A percentile compares a stretch with the other conserved stretches of the same genome.
Conservation (phyloP, 768 basidiomycete genomes). For the Rhodocollybia butyracea region DNA sequence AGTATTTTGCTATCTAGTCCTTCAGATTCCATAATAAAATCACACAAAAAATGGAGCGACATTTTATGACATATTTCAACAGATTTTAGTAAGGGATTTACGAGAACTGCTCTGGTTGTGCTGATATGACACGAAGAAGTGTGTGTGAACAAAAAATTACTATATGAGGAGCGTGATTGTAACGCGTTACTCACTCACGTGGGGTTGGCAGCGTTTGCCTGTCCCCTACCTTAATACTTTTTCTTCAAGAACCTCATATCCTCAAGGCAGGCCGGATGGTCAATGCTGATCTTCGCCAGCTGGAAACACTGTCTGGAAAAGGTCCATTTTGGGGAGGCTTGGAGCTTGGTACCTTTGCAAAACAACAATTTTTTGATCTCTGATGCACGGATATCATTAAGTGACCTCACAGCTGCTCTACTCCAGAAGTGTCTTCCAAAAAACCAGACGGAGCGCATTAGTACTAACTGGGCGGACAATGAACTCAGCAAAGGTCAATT, state of each 20-base stretch:
- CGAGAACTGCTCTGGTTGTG: background rate
- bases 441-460: slow-evolving; percentile 5
- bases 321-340: slow-evolving; percentile 4
- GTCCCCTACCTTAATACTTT: background rate
- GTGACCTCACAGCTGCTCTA: slow-evolving; percentile 7
- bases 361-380: background rate
- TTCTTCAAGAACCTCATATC: background rate
- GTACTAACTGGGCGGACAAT: slow-evolving; percentile 8
- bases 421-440: slow-evolving; percentile 8
- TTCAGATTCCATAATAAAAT: background rate
- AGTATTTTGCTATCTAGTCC: no score
- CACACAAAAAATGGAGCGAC: background rate
- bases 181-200: no score
- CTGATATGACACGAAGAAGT: no score
- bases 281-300: slow-evolving; percentile 6
- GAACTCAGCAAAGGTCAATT: slow-evolving; percentile 1
- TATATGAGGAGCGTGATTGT: no score
- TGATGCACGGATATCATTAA: slow-evolving; percentile 4
- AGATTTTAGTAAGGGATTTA: background rate
- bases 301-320: slow-evolving; percentile 1
- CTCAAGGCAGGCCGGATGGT: slow-evolving; percentile 11
- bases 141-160: no score
- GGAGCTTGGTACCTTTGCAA: slow-evolving; percentile 7
- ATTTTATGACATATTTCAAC: background rate
- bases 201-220: no score